phyloP scores from a whole-genome alignment of 2,329 filamentous ascomycete genomes.

The Botrytis byssoidea region DNA sequence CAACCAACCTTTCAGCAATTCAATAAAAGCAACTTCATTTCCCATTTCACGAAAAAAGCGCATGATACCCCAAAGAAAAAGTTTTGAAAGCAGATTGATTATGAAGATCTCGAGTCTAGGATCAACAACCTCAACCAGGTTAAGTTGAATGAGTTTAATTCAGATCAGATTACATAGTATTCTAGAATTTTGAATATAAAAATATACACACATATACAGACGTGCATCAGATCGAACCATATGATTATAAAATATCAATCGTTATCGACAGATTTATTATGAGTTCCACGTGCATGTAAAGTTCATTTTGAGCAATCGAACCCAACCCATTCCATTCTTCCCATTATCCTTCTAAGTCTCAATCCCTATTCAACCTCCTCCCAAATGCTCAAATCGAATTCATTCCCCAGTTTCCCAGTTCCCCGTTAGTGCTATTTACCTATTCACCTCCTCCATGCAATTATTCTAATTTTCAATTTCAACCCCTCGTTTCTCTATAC shows the following conservation, averaged over 20 bases:
- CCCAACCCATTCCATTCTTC: background rate
- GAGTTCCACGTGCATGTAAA: too few species aligned
- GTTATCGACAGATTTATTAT: background rate
- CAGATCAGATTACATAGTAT: background rate
- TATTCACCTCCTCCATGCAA: too few species aligned
- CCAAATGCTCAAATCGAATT: too few species aligned
- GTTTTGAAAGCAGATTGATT: background rate
- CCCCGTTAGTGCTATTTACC: too few species aligned
- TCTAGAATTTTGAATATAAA: background rate
- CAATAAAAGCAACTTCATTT: background rate
- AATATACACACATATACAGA: background rate
- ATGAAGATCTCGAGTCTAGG: background rate
- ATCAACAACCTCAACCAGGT: background rate
- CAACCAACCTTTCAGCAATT: background rate
- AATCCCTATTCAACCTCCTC: background rate
- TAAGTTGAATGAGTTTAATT: background rate
- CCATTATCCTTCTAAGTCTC: too few species aligned
- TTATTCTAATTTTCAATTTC: too few species aligned
- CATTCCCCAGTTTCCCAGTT: too few species aligned
- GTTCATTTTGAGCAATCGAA: background rate
- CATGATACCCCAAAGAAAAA: background rate
- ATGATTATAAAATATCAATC: background rate
- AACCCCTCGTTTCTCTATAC: too few species aligned
- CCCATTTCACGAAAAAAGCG: background rate
- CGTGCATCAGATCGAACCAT: background rate